phyloP scores from a whole-genome alignment of 2,329 filamentous ascomycete genomes.

The Phialocephala sp. region DNA sequence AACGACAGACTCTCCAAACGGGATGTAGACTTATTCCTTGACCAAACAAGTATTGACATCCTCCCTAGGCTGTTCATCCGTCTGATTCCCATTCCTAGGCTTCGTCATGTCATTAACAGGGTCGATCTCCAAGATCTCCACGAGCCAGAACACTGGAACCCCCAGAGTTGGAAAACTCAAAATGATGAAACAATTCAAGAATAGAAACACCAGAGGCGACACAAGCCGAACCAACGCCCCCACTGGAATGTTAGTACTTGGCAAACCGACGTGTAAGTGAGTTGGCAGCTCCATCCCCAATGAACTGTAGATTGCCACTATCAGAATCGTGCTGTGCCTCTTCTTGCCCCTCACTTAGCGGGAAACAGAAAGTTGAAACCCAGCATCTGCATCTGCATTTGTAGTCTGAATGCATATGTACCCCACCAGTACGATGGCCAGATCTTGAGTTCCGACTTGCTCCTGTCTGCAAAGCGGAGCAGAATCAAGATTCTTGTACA shows the following conservation, averaged over 20 bases:
- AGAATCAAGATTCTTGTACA: neutral
- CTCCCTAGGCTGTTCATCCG: neutral
- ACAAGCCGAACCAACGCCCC: neutral
- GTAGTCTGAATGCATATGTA: neutral
- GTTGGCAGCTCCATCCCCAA: neutral
- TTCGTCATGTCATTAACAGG: neutral
- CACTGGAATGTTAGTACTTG: neutral
- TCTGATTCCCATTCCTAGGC: neutral
- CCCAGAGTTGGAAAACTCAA: neutral
- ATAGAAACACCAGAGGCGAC: neutral
- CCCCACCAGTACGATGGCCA: neutral
- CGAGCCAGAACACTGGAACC: neutral
- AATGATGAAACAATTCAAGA: neutral
- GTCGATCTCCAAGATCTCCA: neutral
- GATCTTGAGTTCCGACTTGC: neutral
- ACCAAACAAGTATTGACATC: neutral
- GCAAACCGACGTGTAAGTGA: neutral
- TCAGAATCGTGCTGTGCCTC: neutral
- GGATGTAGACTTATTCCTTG: neutral
- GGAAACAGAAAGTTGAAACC: neutral
- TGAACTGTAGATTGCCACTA: neutral
- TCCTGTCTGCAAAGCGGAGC: neutral
- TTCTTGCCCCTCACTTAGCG: neutral
- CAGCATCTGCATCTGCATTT: neutral
- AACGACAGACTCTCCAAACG: neutral